A percentile compares a stretch with the other conserved stretches of the same genome.
phyloP scores from a whole-genome alignment of 2,329 filamentous ascomycete genomes.

The Tetracladium maxilliforme region DNA sequence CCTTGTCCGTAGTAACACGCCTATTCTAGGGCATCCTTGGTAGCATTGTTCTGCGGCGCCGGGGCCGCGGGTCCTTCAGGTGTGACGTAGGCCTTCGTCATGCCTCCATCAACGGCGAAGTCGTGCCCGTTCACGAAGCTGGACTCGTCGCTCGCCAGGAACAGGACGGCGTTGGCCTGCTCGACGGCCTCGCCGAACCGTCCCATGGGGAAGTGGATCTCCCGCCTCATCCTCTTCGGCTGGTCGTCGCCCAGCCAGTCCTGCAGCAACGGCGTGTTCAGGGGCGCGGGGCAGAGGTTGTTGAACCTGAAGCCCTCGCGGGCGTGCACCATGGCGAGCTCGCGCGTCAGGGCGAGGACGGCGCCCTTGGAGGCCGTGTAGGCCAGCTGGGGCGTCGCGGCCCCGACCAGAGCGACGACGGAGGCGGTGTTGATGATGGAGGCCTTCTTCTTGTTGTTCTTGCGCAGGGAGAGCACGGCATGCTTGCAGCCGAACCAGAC shows the following conservation, averaged over 20 bases:
- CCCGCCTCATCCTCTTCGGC: conserved; percentile 53
- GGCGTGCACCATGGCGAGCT: conserved; percentile 62
- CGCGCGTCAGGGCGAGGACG: conserved; percentile 58
- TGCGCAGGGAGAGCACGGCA: conserved; percentile 51
- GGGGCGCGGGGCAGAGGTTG: conserved; percentile 58
- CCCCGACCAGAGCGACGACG: conserved; percentile 58
- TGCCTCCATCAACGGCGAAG: conserved; percentile 89
- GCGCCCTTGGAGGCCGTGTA: conserved; percentile 69
- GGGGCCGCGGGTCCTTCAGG: conserved; percentile 40
- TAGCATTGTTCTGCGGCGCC: no score
- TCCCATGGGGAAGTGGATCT: conserved; percentile 62
- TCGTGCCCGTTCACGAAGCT: conserved; percentile 68
- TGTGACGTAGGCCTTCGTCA: conserved; percentile 82
- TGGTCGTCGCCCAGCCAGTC: conserved; percentile 63
- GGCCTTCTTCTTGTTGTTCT: conserved; percentile 49
- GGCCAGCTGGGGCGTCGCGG: conserved; percentile 57
- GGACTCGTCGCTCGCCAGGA: conserved; percentile 60
- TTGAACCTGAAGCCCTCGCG: conserved; percentile 65
- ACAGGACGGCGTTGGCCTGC: conserved; percentile 61
- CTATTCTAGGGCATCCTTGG: no score
- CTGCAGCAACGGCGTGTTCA: conserved; percentile 59
- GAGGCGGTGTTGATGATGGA: conserved; percentile 65
- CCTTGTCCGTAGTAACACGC: no score
- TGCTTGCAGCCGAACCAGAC: conserved; percentile 69
- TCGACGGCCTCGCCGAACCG: conserved; percentile 67